Evolutionary conservation across 2,329 filamentous ascomycete species (phyloP), one percentile per base, ranked within the genome.

Genomic region (Rachicladosporium sp.): DNA sequence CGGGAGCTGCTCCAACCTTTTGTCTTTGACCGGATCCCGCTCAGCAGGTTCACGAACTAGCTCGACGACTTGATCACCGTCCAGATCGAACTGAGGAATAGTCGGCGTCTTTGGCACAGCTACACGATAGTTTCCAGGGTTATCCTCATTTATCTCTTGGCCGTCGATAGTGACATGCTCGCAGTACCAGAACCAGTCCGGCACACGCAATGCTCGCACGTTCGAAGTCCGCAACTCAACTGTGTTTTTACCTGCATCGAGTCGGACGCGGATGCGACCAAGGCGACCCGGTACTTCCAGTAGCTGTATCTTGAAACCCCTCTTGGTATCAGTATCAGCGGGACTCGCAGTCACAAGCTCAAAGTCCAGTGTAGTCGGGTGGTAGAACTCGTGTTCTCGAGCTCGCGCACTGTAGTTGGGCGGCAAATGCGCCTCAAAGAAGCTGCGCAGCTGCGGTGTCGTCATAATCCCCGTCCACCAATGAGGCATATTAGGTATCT

Each of bases 401-500:
- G 46, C 41, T 9, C 37, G 51, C 19, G 33, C 41, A 4, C 43
- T 41, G 8, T 43, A 52, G 29, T 30, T 38, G 2, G 32, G 29
- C 9, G 52, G 49, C 12, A 68, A 55, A 41, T 59, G 52, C 6
- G 54, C 30, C 7, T 55, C 38, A 46, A 74, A 73, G 50, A 76
- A 76, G 3, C 61, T 48, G 10, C 61, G 52, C 23, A 78, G 53
- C 19, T 60, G 52, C 10, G 58, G 45, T 2, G 71, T 74, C 3
- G 70, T 72, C 66, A 76, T 70, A 6, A 74, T 59, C 2, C 66
- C 70, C 31, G 73, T 66, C 55, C 67, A 75, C 61, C 65, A 76
- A 50, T 76, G 73, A 6, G 61, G 64, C 37, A 62, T 59, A n/a
- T 59, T 64, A 8, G 59, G 51, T 19, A 76, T 52, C 50, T 77